A percentile compares a stretch with the other conserved stretches of the same genome.
Evolutionary conservation across 179 eudicot genomes (phyloP).

Genomic region (Spinacia oleracea): DNA sequence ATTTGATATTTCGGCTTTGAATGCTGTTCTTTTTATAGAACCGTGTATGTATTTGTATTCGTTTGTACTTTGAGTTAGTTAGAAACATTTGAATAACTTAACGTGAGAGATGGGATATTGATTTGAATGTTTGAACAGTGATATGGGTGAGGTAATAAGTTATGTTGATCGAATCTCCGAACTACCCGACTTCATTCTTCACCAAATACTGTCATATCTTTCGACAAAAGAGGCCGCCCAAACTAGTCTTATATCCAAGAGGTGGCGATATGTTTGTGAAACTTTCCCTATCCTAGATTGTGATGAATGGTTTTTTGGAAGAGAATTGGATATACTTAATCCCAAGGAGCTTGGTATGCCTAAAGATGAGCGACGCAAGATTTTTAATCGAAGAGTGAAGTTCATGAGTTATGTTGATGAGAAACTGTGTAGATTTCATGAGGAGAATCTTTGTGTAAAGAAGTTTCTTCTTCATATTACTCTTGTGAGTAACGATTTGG

Average conservation of each 20-base stretch:
- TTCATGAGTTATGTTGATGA: slow-evolving; percentile 31
- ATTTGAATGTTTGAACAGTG: not conserved
- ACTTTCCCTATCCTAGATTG: slow-evolving; percentile 25
- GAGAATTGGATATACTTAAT: slow-evolving; percentile 15
- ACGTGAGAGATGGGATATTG: not conserved
- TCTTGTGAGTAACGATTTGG: slow-evolving; percentile 28
- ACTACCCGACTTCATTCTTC: slow-evolving; percentile 32
- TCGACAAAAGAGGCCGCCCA: slow-evolving; percentile 24
- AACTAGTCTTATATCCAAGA: slow-evolving; percentile 34
- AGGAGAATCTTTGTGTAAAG: slow-evolving; percentile 20
- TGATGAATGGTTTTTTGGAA: slow-evolving; percentile 21
- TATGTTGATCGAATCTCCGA: slow-evolving; percentile 23
- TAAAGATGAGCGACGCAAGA: slow-evolving; percentile 26
- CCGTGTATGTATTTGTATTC: not conserved
- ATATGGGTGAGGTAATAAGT: slow-evolving; percentile 21
- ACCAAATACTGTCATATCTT: slow-evolving; percentile 29
- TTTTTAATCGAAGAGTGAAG: slow-evolving; percentile 21
- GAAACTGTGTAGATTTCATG: slow-evolving; percentile 11
- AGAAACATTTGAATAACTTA: not conserved
- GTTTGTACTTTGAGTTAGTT: not conserved
- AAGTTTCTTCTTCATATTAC: slow-evolving; percentile 29
- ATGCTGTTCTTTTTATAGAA: not conserved
- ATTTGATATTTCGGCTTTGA: not conserved
- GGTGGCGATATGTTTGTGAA: slow-evolving; percentile 31
- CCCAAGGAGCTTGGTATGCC: slow-evolving; percentile 26